Base-by-base conservation (phyloP, 768 basidiomycete species). In the Neoboletus brunneissimus region DNA sequence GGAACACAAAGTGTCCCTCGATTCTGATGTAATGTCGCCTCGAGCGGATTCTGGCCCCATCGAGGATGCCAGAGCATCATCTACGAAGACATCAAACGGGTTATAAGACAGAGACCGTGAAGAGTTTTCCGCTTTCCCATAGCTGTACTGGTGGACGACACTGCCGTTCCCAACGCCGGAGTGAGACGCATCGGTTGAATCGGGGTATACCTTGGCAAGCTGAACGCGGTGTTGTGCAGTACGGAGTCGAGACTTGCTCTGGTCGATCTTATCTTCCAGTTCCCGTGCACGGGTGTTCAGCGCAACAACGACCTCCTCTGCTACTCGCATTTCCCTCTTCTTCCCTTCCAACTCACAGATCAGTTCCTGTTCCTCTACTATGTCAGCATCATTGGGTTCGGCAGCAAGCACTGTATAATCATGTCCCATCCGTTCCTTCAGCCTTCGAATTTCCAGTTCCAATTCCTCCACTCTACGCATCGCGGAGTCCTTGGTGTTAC, bases 261-360 rank as follows among this genome's bases (percentile, higher is more conserved):
- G 77, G 32, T 81, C 77, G 35, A 94, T 78, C 63, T 75, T 81
- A 47, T 86, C 86, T 71, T 94, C 91, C 54, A 94, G 73, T 64
- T 88, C 88, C 58, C 83, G 81, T 44, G 88, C 84, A 48, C 87
- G 84, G 35, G 77, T 76, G 65, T 80, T 85, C 35, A 91, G 76
- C 11, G 82, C 77, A 45, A 77, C 73, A 20, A 91, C 76, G 16
- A 84, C 77, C 49, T 89, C 88, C 68, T 94, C 89, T 25, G 85
- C 76, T 12, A 79, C 75, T 48, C 69, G 72, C 22, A 77, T 73
- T 62, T 89, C 88, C 60, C 76, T 77, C 67, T 73, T 80, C 72
- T 83, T 87, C 54, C 62, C 69, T 57, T 85, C 82, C 62, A 90
- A 62, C 56, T 77, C 75, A 48, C 72, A 74, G 31, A 71, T 61